phyloP scores from a whole-genome alignment of 805 yeast genomes.

The Zygoascus biomembranicola region DNA sequence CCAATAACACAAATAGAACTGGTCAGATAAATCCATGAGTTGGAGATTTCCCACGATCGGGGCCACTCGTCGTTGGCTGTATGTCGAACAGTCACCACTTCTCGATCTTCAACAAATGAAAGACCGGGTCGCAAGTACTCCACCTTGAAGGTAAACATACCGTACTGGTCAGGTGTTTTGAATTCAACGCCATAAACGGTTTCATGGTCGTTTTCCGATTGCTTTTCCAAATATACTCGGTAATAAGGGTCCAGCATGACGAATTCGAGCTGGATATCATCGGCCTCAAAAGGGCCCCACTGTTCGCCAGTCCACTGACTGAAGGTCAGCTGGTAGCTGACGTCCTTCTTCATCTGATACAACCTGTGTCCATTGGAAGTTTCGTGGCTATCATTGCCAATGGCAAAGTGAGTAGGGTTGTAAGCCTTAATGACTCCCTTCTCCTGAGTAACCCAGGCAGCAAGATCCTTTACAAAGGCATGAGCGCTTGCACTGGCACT shows the following conservation, averaged over 20 bases:
- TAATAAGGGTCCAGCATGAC: constrained; percentile 93
- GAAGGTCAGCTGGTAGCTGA: constrained; percentile 42
- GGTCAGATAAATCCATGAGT: constrained; percentile 84
- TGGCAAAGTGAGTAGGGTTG: constrained; percentile 47
- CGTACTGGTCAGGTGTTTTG: constrained; percentile 89
- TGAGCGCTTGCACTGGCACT: constrained; percentile 16
- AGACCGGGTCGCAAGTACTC: constrained; percentile 75
- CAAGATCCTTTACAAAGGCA: constrained; percentile 37
- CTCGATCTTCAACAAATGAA: constrained; percentile 54
- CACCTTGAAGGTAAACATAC: constrained; percentile 80
- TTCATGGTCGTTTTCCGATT: constrained; percentile 28
- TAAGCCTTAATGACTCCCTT: constrained; percentile 53
- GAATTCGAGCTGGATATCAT: constrained; percentile 71
- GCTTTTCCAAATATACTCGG: constrained; percentile 51
- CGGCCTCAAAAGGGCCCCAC: constrained; percentile 64
- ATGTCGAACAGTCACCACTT: constrained; percentile 80
- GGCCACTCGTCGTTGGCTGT: constrained; percentile 92
- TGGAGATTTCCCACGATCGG: constrained; percentile 87
- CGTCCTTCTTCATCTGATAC: constrained; percentile 71
- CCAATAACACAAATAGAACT: constrained; percentile 59
- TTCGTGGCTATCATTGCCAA: constrained; percentile 24
- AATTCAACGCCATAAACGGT: constrained; percentile 47
- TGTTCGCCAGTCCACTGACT: constrained; percentile 35
- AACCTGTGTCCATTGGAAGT: constrained; percentile 16
- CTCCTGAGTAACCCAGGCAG: constrained; percentile 70